Evolutionary conservation across 2,329 filamentous ascomycete species (phyloP).

Genomic region (Penicillium sclerotigenum): DNA sequence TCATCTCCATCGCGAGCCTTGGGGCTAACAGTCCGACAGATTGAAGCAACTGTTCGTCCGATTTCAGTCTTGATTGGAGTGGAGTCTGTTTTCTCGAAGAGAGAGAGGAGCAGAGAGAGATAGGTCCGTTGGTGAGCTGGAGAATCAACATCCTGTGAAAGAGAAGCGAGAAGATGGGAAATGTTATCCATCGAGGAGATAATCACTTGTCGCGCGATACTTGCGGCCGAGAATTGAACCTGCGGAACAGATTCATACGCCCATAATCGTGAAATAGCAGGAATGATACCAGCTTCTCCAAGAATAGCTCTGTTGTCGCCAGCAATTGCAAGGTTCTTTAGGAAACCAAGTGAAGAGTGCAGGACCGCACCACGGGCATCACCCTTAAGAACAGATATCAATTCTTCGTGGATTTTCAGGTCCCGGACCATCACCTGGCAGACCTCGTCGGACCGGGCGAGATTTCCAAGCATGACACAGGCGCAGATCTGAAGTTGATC

Average conservation of each 20-base stretch:
- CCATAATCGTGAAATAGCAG: conserved; percentile 41
- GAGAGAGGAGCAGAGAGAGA: conserved; percentile 41
- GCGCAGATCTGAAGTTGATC: conserved; percentile 47
- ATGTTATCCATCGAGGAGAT: conserved; percentile 40
- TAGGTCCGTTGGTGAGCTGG: conserved; percentile 35
- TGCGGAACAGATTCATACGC: conserved; percentile 43
- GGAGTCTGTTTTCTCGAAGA: conserved; percentile 44
- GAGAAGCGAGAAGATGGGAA: conserved; percentile 33
- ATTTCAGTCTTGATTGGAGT: conserved; percentile 47
- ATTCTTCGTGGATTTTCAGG: conserved; percentile 38
- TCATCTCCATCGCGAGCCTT: conserved; percentile 24
- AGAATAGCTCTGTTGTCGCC: conserved; percentile 41
- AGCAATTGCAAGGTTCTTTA: conserved; percentile 49
- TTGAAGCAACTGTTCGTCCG: conserved; percentile 45
- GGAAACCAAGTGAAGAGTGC: conserved; percentile 45
- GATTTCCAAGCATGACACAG: conserved; percentile 49
- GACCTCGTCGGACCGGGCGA: conserved; percentile 44
- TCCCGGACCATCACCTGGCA: conserved; percentile 42
- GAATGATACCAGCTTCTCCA: conserved; percentile 40
- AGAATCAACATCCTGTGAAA: conserved; percentile 30
- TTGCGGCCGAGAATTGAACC: conserved; percentile 45
- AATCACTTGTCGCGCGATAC: conserved; percentile 41
- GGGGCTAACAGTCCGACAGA: conserved; percentile 42
- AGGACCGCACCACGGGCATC: conserved; percentile 42
- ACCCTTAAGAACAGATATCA: conserved; percentile 41